Base-by-base conservation (phyloP, 1,284 basidiomycete species). In the Jaminaea rosea region DNA sequence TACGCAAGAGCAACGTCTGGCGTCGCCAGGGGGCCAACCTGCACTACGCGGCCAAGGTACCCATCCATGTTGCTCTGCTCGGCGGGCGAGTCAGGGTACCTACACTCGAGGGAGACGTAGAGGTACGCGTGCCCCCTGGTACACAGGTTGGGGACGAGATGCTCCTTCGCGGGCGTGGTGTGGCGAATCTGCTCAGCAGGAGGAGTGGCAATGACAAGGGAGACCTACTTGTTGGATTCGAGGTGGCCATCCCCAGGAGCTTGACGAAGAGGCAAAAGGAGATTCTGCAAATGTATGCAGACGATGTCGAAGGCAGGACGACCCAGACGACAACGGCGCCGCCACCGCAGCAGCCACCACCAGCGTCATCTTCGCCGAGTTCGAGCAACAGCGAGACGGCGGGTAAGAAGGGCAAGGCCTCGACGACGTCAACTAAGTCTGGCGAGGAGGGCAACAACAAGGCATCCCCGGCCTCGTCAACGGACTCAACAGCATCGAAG, bases 121-220 rank as follows among this genome's bases (percentile, higher is more conserved):
- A 97, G 57, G 88, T 99, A 46, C 85, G 88, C 56, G 83, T 99
- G 46, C 89, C 92, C 44, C 80, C 81, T 29, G 93, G 94, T 42
- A 97, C 94, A 2, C 93, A 98, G 76, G 88, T 87, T 66, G 92
- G 91, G 17, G 90, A 98, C 77, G 91, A 97, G 76, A 93, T 94
- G 82, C 86, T 96, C 13, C 77, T 99, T 65, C 88, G 87, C 77
- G 85, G 85, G 28, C 84, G 88, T 54, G 94, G 94, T 34, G 84
- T 97, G 41, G 79, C 84, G 50, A 80, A 82, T 44, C 79, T 68
- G 0, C 56, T 62, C 21, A 57, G 62, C 19, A 51, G 65, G 8
- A n/a, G n/a, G n/a, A n/a, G n/a, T n/a, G n/a, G n/a, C n/a, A 73
- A 81, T 49, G 80, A 81, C 60, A 84, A 82, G 64, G 93, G 93